Evolutionary conservation across 768 basidiomycete genomes (phyloP).

Genomic region (Leccinum imitatum): DNA sequence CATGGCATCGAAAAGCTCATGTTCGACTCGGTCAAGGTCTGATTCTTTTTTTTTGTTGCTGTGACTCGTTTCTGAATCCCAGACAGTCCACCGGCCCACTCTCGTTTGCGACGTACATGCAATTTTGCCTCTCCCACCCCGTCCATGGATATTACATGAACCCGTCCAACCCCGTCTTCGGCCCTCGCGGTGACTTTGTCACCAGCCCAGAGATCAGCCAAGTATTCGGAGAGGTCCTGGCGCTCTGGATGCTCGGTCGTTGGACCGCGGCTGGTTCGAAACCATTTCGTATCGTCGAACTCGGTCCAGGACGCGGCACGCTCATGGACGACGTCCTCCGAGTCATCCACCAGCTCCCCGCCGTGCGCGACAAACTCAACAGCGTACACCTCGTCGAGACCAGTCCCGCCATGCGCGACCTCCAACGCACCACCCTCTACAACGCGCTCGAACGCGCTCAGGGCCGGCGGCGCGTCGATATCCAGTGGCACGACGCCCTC

Average conservation of each 20-base stretch:
- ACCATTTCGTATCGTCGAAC: constrained; percentile 74
- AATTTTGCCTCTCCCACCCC: constrained; percentile 86
- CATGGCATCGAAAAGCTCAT: constrained; percentile 60
- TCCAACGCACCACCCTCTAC: constrained; percentile 58
- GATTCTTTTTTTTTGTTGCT: background rate
- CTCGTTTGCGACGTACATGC: constrained; percentile 88
- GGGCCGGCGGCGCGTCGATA: constrained; percentile 29
- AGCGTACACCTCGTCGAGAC: constrained; percentile 81
- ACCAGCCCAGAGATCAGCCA: constrained; percentile 97
- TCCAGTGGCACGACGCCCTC: constrained; percentile 75
- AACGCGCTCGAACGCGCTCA: constrained; percentile 22
- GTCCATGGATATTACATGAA: constrained; percentile 92
- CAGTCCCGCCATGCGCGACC: constrained; percentile 59
- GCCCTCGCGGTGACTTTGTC: constrained; percentile 86
- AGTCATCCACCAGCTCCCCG: constrained; percentile 44
- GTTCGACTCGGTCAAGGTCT: constrained; percentile 69
- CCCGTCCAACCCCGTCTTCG: constrained; percentile 71
- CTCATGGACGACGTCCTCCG: constrained; percentile 87
- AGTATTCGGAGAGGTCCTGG: constrained; percentile 94
- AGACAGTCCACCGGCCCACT: constrained; percentile 84
- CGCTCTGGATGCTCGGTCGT: constrained; percentile 80
- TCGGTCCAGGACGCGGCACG: constrained; percentile 93
- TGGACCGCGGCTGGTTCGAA: constrained; percentile 59
- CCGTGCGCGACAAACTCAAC: constrained; percentile 36
- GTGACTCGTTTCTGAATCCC: background rate